Evolutionary conservation across 257 asterid species (phyloP).

Genomic region (Cynanchum wilfordii): DNA sequence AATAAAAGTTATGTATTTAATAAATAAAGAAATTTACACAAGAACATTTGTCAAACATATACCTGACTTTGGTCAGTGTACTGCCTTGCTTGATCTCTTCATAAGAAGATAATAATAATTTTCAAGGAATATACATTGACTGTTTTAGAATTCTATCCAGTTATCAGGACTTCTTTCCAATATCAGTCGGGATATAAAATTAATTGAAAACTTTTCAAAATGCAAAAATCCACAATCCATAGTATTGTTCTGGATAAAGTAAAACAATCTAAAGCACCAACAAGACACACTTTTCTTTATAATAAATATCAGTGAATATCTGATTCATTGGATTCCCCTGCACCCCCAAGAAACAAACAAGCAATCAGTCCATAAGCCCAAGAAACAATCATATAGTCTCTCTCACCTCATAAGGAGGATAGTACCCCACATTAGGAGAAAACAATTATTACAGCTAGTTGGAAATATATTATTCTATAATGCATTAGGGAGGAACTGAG

Average conservation of each 20-base stretch:
- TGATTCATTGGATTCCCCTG: neutral
- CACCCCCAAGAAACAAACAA: neutral
- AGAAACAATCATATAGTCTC: neutral
- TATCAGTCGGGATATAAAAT: neutral
- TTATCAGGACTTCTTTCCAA: neutral
- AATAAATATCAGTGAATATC: neutral
- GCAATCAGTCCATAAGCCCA: neutral
- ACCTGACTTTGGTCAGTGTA: no score
- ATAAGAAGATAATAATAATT: neutral
- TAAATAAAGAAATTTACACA: no score
- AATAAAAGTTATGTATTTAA: no score
- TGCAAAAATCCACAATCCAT: neutral
- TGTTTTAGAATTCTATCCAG: neutral
- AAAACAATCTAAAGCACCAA: neutral
- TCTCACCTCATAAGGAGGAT: neutral
- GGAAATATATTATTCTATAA: neutral
- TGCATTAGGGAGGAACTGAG: neutral
- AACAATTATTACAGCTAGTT: neutral
- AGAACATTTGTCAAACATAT: no score
- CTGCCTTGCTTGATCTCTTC: neutral
- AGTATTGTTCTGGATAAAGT: neutral
- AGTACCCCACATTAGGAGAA: neutral
- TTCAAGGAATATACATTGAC: neutral
- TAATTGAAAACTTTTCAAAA: neutral
- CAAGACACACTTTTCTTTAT: neutral